phyloP scores from a whole-genome alignment of 352 stramenopile genomes.

The Phytopythium vexans region DNA sequence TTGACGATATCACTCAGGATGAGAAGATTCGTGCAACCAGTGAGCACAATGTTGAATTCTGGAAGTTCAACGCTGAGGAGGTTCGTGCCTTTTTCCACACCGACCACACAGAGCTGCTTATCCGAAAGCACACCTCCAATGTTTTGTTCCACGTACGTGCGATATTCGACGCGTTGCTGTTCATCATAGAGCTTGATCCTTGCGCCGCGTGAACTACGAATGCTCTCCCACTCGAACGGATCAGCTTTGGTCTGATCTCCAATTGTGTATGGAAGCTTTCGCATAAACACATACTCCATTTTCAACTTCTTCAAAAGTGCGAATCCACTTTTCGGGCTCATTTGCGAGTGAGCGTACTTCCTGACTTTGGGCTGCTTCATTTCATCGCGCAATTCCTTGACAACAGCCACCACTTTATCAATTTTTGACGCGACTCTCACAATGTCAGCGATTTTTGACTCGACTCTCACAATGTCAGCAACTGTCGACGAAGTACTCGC shows the following conservation, averaged over 20 bases:
- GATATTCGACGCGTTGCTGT: constrained; percentile 20
- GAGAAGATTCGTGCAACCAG: constrained; percentile 17
- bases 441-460: no score
- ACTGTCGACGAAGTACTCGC: constrained; percentile 5
- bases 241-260: constrained; percentile 10
- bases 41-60: constrained; percentile 14
- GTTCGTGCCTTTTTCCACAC: no score
- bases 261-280: constrained; percentile 11
- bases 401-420: no score
- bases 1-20: constrained; percentile 18
- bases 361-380: constrained; percentile 17
- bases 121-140: constrained; percentile 20
- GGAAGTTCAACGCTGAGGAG: constrained; percentile 18
- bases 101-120: no score
- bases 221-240: constrained; percentile 20
- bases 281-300: constrained; percentile 13
- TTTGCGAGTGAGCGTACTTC: constrained; percentile 21
- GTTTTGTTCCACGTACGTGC: constrained; percentile 22
- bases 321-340: constrained; percentile 14
- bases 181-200: constrained; percentile 23
- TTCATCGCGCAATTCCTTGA: constrained; percentile 10
- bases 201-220: constrained; percentile 9
- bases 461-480: constrained; percentile 5
- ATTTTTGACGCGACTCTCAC: no score
- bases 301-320: constrained; percentile 25